Base-by-base conservation (phyloP, 306 rosid genomes). In the Arachis hypogaea region DNA sequence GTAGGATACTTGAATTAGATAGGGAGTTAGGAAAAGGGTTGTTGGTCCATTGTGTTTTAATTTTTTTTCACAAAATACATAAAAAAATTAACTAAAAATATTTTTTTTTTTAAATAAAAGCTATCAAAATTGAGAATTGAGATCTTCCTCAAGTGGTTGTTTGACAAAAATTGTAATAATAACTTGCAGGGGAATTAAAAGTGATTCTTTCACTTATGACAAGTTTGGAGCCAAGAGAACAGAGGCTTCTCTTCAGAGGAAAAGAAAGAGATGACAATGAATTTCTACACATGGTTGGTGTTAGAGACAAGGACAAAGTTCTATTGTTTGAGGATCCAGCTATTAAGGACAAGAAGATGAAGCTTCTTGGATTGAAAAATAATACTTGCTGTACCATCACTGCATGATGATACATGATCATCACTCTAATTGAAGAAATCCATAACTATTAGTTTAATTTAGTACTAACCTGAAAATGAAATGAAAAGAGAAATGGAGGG, bases 241-340 rank as follows among this genome's bases (percentile, higher is more conserved):
- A 94, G 51, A 94, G 97, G 83, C 50, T 94, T 56, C 73, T 94
- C 69, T 94, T 81, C 93, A 92, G 59, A 83, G 99, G 99, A 6
- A 94, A 88, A 80, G 96, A 94, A 83, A 94, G 92, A 36, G 97
- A 92, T 16, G 97, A 92, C 67, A 69, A 75, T 50, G 99, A 94
- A 45, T 85, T 84, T 57, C 76, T 94, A 8, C 99, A 94, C 89
- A 94, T 94, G 99, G 92, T 88, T 75, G 99, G 99, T 6, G 96
- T 94, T 29, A 84, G 86, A 59, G 92, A 92, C 87, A 92, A 89
- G 72, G 97, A 94, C 89, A 94, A 94, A 65, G 96, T 92, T 66
- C 82, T 94, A 4, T 58, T 94, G 63, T 84, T 94, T 1, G 85
- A 94, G 81, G 99, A 94, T 74, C 99, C 99, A 65, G 97, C 90